Evolutionary conservation across 1,284 basidiomycete species (phyloP), one percentile per base, ranked within the genome.

Genomic region (Pseudozyma hubeiensis): DNA sequence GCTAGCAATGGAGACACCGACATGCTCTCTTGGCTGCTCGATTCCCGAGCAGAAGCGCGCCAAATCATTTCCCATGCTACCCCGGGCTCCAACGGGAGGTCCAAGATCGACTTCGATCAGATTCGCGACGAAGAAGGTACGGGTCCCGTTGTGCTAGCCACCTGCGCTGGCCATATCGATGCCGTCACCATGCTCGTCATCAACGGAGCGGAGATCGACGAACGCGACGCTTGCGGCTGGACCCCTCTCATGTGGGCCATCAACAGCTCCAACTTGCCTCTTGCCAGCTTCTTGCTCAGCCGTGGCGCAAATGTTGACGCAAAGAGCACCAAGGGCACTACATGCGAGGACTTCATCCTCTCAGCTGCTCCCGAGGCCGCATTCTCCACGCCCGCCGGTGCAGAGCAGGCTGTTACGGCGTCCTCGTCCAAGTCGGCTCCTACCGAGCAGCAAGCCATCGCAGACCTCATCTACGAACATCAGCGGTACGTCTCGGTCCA

Each of bases 171-270:
- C 4, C 78, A 81, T 41, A 71, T 77, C n/a, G 79, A 81, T 40
- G 69, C 61, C 9, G 80, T 81, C 53, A 66, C 70, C 34, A 69
- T 77, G 46, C 77, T 81, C 14, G 51, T 80, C 30, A 41, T 64
- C 40, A 58, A 64, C 43, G 80, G 80, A 24, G 79, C 77, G 24
- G 64, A 76, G 29, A 56, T 81, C 37, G 70, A 81, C 33, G 80
- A 81, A 41, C 53, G 77, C 9, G 80, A 81, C 44, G 60, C 71
- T 11, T 65, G 77, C 63, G 94, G 95, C 43, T 98, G 95, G 95
- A 94, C 93, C 4, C 90, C 95, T 1, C 87, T 99, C n/a, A 96
- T 97, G 83, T 92, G 96, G 86, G 94, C 95, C 10, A 92, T 91
- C 14, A 86, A 97, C 59, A 87, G 93, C 48, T 91, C 93, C 13